Evolutionary conservation across 2,329 filamentous ascomycete species (phyloP).

Genomic region (Beauveria australis): DNA sequence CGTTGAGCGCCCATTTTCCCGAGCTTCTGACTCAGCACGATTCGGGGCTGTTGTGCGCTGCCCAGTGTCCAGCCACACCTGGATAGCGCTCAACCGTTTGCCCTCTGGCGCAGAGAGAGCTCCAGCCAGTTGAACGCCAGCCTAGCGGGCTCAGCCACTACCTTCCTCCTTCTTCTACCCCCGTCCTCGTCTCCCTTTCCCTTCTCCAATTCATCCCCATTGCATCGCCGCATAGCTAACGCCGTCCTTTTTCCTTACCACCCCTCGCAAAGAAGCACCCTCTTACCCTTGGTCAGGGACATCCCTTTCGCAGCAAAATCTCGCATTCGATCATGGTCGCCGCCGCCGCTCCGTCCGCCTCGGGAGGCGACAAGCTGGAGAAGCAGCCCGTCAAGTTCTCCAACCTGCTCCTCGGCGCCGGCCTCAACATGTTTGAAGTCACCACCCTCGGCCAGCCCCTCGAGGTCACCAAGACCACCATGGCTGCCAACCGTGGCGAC

Average conservation of each 20-base stretch:
- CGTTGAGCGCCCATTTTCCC: not conserved
- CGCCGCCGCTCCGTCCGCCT: slow-evolving; percentile 42
- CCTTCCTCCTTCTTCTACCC: not conserved
- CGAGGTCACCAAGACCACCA: slow-evolving; percentile 99
- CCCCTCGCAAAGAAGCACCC: slow-evolving; percentile 71
- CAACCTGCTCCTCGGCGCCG: slow-evolving; percentile 89
- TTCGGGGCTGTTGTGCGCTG: not conserved
- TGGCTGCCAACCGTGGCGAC: slow-evolving; percentile 93
- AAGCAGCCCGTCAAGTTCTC: slow-evolving; percentile 99
- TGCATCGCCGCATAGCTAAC: not conserved
- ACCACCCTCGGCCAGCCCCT: slow-evolving; percentile 66
- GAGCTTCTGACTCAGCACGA: not conserved
- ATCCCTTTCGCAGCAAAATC: slow-evolving; percentile 42
- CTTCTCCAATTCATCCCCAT: slow-evolving; percentile 2
- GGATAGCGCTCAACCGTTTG: not conserved
- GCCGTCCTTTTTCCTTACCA: slow-evolving; percentile 14
- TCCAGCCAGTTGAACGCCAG: not conserved
- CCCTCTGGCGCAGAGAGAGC: not conserved
- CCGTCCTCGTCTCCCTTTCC: not conserved
- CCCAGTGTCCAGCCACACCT: not conserved
- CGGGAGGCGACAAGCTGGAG: slow-evolving; percentile 56
- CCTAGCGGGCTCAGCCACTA: not conserved
- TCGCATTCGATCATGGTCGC: slow-evolving; percentile 46
- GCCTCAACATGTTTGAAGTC: slow-evolving; percentile 92
- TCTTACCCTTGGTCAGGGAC: slow-evolving; percentile 97